phyloP scores from a whole-genome alignment of 768 basidiomycete genomes.

The Boletellus ananas region DNA sequence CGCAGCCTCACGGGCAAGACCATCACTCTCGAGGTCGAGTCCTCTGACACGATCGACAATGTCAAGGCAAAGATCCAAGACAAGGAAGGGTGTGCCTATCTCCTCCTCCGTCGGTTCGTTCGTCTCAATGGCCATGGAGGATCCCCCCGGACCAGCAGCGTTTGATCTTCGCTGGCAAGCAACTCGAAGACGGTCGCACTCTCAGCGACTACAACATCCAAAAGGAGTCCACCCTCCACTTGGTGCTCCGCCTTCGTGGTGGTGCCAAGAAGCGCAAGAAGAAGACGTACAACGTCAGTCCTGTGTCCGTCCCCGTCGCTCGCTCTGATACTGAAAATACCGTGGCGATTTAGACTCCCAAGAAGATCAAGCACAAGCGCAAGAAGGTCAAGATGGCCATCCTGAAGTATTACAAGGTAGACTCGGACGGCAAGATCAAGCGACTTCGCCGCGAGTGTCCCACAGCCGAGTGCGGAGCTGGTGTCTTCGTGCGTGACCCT shows the following conservation, averaged over 20 bases:
- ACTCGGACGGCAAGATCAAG: slow-evolving; percentile 99
- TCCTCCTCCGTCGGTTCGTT: background rate
- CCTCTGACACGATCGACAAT: slow-evolving; percentile 96
- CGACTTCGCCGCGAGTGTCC: slow-evolving; percentile 97
- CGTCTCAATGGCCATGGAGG: slow-evolving; percentile 34
- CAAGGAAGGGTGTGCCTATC: slow-evolving; percentile 76
- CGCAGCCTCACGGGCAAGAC: slow-evolving; percentile 96
- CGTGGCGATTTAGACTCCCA: slow-evolving; percentile 65
- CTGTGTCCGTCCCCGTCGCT: background rate
- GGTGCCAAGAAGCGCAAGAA: slow-evolving; percentile 99
- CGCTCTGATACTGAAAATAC: slow-evolving; percentile 3
- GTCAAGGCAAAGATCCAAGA: slow-evolving; percentile 98
- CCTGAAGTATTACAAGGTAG: slow-evolving; percentile 99
- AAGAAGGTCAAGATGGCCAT: slow-evolving; percentile 99
- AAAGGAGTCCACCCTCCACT: slow-evolving; percentile 98
- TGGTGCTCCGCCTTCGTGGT: slow-evolving; percentile 97
- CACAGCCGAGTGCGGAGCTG: slow-evolving; percentile 76
- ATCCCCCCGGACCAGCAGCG: slow-evolving; percentile 96
- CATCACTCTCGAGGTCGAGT: slow-evolving; percentile 97
- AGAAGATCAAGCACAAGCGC: slow-evolving; percentile 99
- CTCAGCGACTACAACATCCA: slow-evolving; percentile 97
- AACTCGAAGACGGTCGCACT: slow-evolving; percentile 98
- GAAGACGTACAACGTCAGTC: slow-evolving; percentile 93
- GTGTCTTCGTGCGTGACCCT: slow-evolving; percentile 66
- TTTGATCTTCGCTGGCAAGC: slow-evolving; percentile 98